A percentile compares a stretch with the other conserved stretches of the same genome.
These are phyloP conservation scores for Mrakiaceae sp. DNA, from an alignment of 1,284 basidiomycete species.

Conservation along the genomic window DNA sequence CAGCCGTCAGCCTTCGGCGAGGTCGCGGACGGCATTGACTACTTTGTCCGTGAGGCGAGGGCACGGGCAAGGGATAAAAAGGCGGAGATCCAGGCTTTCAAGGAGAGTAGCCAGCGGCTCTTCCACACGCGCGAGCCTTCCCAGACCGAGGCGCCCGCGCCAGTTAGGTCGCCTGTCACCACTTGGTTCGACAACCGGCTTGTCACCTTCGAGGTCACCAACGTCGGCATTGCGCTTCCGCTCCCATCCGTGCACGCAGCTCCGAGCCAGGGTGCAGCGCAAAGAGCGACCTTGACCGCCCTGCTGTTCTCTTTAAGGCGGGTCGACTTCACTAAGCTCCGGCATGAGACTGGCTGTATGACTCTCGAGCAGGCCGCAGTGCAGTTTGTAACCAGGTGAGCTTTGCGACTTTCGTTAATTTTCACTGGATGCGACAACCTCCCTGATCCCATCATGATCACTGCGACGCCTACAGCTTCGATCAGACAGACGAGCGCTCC, in stretches of 20 bases:
- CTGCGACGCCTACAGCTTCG: constrained; percentile 46
- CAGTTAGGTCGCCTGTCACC: constrained; percentile 4
- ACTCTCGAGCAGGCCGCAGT: constrained; percentile 60
- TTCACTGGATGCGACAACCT: too few species aligned
- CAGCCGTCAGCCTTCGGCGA: constrained; percentile 81
- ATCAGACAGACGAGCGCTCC: constrained; percentile 54
- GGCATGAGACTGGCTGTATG: constrained; percentile 66
- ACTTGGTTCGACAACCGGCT: constrained; percentile 58
- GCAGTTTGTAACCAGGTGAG: constrained; percentile 68
- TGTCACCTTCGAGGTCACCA: constrained; percentile 51
- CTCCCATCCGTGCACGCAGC: constrained; percentile 26
- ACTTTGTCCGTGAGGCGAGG: constrained; percentile 59
- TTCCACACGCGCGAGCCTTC: constrained; percentile 60
- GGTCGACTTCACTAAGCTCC: constrained; percentile 57
- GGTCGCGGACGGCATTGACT: constrained; percentile 72
- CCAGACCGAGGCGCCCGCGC: constrained; percentile 32
- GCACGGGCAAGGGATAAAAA: constrained; percentile 59
- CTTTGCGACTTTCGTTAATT: not conserved
- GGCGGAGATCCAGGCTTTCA: constrained; percentile 65
- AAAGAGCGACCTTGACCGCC: constrained; percentile 37
- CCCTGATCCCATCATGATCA: too few species aligned
- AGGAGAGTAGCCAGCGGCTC: constrained; percentile 60
- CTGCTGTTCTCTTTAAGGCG: constrained; percentile 70
- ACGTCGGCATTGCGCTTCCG: constrained; percentile 77
- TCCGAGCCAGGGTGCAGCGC: too few species aligned